Base-by-base conservation (phyloP, 164 flowering plant genomes). In the Stephania yunnanensis region DNA sequence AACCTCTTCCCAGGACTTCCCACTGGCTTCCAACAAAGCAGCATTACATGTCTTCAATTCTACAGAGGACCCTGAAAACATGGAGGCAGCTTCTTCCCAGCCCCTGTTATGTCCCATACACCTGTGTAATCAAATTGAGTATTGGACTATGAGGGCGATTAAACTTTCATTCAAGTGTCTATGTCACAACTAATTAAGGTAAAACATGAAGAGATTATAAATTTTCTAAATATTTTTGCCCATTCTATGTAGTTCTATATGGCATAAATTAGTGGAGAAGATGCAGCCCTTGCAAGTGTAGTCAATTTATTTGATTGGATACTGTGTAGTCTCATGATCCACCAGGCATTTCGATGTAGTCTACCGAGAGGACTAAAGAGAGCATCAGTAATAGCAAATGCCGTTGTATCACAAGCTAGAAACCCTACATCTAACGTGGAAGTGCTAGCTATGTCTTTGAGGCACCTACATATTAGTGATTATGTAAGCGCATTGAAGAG, bases 81-180 rank as follows among this genome's bases (percentile, higher is more conserved):
- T 82, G 13, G 97, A 93, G 48, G 97, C 99, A 20, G 99, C 97
- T 80, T 95, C 99, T 80, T 95, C 97, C 99, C 99, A 95, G 70
- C 99, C 97, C 73, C 87, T 89, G 78, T 95, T 92, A 83, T 95
- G 99, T 63, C 99, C 99, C 97, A 95, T 90, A 80, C 97, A 95
- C 99, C 97, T 95, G 89, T 31, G 67, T 10, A 7, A 76, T 13
- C 45, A 50, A 50, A 58, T 10, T 58, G 64, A 17, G 13, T 58
- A 58, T 58, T 58, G 64, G 64, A 58, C 17, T 58, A n/a, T 58
- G 3, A 58, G 17, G 11, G 12, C 4, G 1, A 25, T 25, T 25
- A 25, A 25, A 15, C 15, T 50, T 50, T 15, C 12, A 50, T 50
- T 9, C 55, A 50, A 50, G 12, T 50, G 15, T 15, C 13, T 58